Base-by-base conservation (phyloP, 257 asterid genomes). In the Ajuga chamaepitys region DNA sequence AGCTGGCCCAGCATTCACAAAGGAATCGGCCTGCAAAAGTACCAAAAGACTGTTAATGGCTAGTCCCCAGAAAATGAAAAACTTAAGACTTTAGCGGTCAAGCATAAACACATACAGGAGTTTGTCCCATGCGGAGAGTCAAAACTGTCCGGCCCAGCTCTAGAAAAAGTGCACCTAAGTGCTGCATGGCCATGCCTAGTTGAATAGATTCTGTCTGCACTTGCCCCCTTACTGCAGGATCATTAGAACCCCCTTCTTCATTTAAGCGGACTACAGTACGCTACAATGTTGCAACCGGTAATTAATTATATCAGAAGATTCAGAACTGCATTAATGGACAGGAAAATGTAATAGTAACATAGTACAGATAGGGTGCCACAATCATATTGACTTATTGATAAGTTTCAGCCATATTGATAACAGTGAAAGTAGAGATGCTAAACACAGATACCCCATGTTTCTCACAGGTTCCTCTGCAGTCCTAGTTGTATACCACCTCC, bases 61-160 rank as follows among this genome's bases (percentile, higher is more conserved):
- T 34, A 38, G 30, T 18, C 32, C 26, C 53, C 24, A 69, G 32
- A 26, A 25, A 64, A 67, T 60, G 32, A 25, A 35, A 14, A n/a
- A n/a, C n/a, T n/a, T n/a, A n/a, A n/a, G n/a, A 45, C 66, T 18
- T 41, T 9, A 22, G 25, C 47, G 46, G 28, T 41, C 28, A 66
- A 69, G 30, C 59, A 52, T 75, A 67, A 70, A 64, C 76, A 21
- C 83, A 60, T 90, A 90, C 99, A 70, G 88, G 85, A 70, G 89
- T 82, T 60, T 82, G 95, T 64, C 96, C 98, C 85, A 94, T 75
- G 58, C 87, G 94, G 70, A 86, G 82, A 32, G 96, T 90, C 84
- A 94, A 72, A 47, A 86, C 73, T 52, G 98, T 90, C 76, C 99
- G 83, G 53, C 99, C 99, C 72, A 94, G 85, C 85, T 94, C 99